Conservation (phyloP, 2,329 filamentous ascomycete genomes). For the Fusarium circinatum region DNA sequence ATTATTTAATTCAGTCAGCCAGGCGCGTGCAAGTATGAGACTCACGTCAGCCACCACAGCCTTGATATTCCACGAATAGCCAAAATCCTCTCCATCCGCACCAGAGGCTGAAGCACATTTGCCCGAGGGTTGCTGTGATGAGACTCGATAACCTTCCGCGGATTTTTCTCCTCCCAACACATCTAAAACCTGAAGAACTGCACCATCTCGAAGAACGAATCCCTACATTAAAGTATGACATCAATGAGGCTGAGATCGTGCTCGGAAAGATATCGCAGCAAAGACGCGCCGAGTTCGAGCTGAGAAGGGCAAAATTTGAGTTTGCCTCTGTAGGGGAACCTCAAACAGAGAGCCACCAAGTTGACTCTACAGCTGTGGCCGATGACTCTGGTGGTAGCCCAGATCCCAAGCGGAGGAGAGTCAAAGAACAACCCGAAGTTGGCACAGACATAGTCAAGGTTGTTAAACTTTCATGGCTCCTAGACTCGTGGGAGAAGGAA, state of each 20-base stretch:
- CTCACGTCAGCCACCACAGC: neutral
- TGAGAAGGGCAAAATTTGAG: constrained; percentile 72
- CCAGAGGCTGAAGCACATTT: neutral
- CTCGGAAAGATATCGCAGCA: constrained; percentile 77
- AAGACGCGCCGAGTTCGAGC: constrained; percentile 79
- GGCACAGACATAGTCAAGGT: constrained; percentile 58
- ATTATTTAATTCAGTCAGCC: neutral
- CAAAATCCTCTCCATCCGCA: neutral
- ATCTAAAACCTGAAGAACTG: constrained; percentile 71
- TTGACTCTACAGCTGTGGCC: neutral
- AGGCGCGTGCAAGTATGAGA: neutral
- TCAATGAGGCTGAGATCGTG: constrained; percentile 77
- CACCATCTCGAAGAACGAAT: constrained; percentile 73
- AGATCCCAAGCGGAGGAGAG: constrained; percentile 34
- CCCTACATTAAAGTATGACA: constrained; percentile 73
- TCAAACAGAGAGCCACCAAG: neutral
- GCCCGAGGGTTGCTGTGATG: constrained; percentile 31
- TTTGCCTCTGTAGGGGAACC: constrained; percentile 56
- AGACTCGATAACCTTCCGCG: constrained; percentile 59
- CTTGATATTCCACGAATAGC: neutral
- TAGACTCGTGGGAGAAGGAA: constrained; percentile 59
- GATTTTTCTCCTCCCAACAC: constrained; percentile 78
- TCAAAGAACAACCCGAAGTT: neutral
- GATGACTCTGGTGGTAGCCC: constrained; percentile 4
- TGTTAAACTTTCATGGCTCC: constrained; percentile 68